Conservation (phyloP, 2,329 filamentous ascomycete genomes). For the Trichophyton schoenleinii region DNA sequence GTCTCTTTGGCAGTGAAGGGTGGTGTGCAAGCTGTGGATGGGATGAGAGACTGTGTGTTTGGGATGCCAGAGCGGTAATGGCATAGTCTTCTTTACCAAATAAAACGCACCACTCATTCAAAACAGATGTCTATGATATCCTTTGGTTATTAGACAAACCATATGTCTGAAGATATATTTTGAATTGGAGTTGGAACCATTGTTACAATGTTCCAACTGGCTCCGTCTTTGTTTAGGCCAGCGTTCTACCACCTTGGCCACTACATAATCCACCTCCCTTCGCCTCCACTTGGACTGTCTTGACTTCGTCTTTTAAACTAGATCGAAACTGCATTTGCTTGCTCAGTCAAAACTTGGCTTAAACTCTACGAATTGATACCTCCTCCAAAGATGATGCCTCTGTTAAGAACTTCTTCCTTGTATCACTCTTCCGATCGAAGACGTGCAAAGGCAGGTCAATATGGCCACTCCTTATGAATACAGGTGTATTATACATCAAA, state of each 20-base stretch:
- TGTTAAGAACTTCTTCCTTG: no score
- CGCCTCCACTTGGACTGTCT: not conserved
- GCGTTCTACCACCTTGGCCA: not conserved
- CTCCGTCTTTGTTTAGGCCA: not conserved
- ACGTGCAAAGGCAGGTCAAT: not conserved
- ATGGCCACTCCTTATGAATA: not conserved
- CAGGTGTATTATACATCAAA: not conserved
- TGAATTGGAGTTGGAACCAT: not conserved
- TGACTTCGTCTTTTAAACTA: not conserved
- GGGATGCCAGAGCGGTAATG: slow-evolving; percentile 69
- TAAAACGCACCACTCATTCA: not conserved
- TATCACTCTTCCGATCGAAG: no score
- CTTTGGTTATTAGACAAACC: not conserved
- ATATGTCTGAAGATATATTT: slow-evolving; percentile 1
- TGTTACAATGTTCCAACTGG: not conserved
- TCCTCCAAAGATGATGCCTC: not conserved
- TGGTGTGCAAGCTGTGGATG: slow-evolving; percentile 93
- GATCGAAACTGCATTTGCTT: not conserved
- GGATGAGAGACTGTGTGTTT: slow-evolving; percentile 83
- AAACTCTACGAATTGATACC: not conserved
- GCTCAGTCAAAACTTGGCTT: not conserved
- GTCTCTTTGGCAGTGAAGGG: slow-evolving; percentile 83
- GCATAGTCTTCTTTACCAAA: not conserved
- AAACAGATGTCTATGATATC: not conserved
- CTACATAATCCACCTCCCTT: not conserved